Percentiles rank a stretch among this genome's conserved stretches.
These are phyloP conservation scores for Stephania japonica DNA, from an alignment of 164 flowering plant genomes.

Conservation along the genomic window DNA sequence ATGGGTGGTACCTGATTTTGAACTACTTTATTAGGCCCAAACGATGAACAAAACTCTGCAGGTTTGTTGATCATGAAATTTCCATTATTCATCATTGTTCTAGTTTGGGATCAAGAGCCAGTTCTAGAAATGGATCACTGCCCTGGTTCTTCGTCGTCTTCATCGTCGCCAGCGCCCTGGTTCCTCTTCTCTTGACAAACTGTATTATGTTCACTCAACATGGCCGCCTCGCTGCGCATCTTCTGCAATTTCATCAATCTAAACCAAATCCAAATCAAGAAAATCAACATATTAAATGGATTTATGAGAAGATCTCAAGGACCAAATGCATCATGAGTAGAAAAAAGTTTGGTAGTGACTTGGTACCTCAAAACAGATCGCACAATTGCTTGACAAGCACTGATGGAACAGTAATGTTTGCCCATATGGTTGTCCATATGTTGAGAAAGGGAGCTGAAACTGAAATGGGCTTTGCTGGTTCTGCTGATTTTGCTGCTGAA, in stretches of 20 bases:
- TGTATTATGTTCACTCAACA: too few species aligned
- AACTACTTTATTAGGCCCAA: background rate
- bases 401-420: too few species aligned
- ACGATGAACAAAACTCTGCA: background rate
- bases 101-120: background rate
- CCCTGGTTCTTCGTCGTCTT: too few species aligned
- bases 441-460: too few species aligned
- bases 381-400: too few species aligned
- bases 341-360: background rate
- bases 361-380: background rate
- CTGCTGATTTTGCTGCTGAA: background rate
- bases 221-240: background rate
- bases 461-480: too few species aligned
- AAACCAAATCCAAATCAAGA: too few species aligned
- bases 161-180: background rate
- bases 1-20: background rate
- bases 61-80: too few species aligned
- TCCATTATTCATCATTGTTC: background rate
- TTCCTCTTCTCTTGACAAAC: background rate
- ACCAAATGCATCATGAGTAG: background rate
- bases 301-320: background rate
- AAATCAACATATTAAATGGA: too few species aligned
- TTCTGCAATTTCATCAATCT: too few species aligned
- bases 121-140: background rate
- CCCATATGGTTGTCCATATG: too few species aligned